phyloP scores from a whole-genome alignment of 495 filamentous ascomycete species.

The Aspergillus heteromorphus region DNA sequence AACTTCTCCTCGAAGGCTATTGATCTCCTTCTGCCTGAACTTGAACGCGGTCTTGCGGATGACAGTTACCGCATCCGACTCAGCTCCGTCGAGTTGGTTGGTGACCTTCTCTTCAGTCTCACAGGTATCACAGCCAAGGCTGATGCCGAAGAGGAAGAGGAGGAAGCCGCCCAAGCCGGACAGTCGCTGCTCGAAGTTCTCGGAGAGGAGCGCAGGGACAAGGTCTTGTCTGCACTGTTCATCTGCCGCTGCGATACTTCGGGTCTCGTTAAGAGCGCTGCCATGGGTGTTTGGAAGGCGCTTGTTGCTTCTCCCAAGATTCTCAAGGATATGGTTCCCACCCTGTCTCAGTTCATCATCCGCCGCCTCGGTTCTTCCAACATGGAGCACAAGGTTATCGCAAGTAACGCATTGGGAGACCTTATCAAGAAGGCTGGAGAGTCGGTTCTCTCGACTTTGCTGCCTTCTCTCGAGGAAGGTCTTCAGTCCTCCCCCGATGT shows the following conservation, averaged over 20 bases:
- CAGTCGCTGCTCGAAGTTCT: constrained; percentile 88
- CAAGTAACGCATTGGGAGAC: constrained; percentile 92
- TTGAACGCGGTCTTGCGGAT: constrained; percentile 91
- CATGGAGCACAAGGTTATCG: constrained; percentile 97
- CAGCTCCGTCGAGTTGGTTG: constrained; percentile 95
- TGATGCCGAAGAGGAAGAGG: constrained; percentile 77
- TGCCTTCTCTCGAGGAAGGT: constrained; percentile 91
- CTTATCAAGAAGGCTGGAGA: constrained; percentile 95
- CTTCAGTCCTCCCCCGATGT: constrained; percentile 83
- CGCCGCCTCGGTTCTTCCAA: constrained; percentile 90
- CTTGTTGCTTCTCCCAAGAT: constrained; percentile 88
- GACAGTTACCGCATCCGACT: constrained; percentile 94
- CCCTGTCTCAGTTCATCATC: constrained; percentile 89
- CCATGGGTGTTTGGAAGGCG: constrained; percentile 92
- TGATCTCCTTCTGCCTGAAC: constrained; percentile 86
- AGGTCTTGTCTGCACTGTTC: constrained; percentile 89
- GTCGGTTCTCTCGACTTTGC: constrained; percentile 76
- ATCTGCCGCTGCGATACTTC: constrained; percentile 98
- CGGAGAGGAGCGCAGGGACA: constrained; percentile 91
- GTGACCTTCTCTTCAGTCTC: constrained; percentile 94
- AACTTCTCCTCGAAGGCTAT: constrained; percentile 95
- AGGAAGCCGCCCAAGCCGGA: constrained; percentile 73
- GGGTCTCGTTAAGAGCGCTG: constrained; percentile 82
- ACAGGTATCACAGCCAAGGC: constrained; percentile 86
- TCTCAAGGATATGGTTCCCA: constrained; percentile 91